A percentile compares a stretch with the other conserved stretches of the same genome.
Conservation (phyloP, 768 basidiomycete species). For the Kwoniella sp. region DNA sequence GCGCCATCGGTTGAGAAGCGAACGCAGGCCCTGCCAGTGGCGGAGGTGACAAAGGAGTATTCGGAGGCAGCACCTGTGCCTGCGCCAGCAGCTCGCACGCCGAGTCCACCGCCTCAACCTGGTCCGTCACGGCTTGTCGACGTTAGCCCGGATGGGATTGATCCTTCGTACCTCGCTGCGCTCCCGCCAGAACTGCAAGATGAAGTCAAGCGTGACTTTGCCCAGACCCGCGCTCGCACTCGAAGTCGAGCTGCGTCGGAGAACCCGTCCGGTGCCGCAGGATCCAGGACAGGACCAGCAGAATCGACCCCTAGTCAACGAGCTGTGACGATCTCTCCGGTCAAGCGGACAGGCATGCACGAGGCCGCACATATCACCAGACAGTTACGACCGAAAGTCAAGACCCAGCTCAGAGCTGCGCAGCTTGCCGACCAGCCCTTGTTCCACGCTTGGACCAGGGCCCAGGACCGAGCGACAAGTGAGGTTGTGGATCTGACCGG, state of each 20-base stretch:
- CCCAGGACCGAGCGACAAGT: slow-evolving; percentile 5
- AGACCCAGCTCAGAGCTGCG: slow-evolving; percentile 32
- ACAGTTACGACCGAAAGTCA: slow-evolving; percentile 37
- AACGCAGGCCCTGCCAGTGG: too few relatives aligned
- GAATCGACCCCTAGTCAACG: background rate
- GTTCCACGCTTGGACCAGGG: slow-evolving; percentile 33
- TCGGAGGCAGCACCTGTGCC: too few relatives aligned
- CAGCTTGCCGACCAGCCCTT: slow-evolving; percentile 33
- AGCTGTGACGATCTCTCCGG: slow-evolving; percentile 19
- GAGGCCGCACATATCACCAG: slow-evolving; percentile 35
- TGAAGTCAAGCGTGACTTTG: slow-evolving; percentile 32
- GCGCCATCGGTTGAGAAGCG: too few relatives aligned
- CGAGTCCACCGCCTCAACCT: slow-evolving; percentile 11
- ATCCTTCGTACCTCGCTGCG: slow-evolving; percentile 41
- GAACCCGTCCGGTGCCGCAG: slow-evolving; percentile 1
- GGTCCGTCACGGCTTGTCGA: slow-evolving; percentile 14
- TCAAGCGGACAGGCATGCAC: slow-evolving; percentile 19
- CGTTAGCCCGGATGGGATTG: slow-evolving; percentile 34
- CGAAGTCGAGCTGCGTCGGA: slow-evolving; percentile 10
- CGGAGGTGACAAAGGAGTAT: too few relatives aligned
- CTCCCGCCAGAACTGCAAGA: slow-evolving; percentile 34
- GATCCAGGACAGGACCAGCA: background rate
- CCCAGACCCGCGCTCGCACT: background rate
- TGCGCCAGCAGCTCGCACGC: too few relatives aligned
- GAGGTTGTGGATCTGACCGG: slow-evolving; percentile 21